Base-by-base conservation (phyloP, 192 early-diverging fungal species). In the Gigaspora rosea region DNA sequence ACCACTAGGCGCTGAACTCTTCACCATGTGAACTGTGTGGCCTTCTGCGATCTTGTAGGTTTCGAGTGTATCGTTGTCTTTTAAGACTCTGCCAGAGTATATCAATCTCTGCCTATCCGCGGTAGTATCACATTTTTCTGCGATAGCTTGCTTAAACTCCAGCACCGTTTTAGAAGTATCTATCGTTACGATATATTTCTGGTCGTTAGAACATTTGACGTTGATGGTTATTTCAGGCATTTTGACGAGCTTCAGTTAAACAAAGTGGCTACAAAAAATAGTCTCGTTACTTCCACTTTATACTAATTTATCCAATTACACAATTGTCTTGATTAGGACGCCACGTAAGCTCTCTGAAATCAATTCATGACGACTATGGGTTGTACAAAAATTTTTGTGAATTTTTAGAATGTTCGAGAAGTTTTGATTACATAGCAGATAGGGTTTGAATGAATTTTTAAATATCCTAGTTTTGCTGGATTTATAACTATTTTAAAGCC, bases 21-120 rank as follows among this genome's bases (percentile, higher is more conserved):
- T 90, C 13, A 97, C 96, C 91, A 99, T 91, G 73, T 99, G 97
- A 12, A 99, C 87, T 22, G 96, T 97, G 78, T 94, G 88, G 0
- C 94, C 94, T 15, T 96, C 94, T 1, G 84, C 83, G 33, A 99
- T 84, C 83, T 97, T 97, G 85, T 96, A 97, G 9, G 79, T 79
- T 2, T 82, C 77, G 27, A 99, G 81, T 3, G 82, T 90, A 48
- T 97, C 95, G 13, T 80, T 86, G 81, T 99, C 96, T 83, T 99
- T 99, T 62, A 99, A 89, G 58, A 99, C 95, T 51, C 91, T 86
- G 11, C 97, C 97, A 48, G 96, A 90, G 80, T 91, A 99, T 76
- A 99, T 99, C 58, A 99, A 88, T 20, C 96, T 87, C 82, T 95
- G 96, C 50, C 86, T 80, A 15, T 87, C 87, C 18, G 86, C 87